phyloP scores from a whole-genome alignment of 1,284 basidiomycete species.

The Paramarasmius palmivorus region DNA sequence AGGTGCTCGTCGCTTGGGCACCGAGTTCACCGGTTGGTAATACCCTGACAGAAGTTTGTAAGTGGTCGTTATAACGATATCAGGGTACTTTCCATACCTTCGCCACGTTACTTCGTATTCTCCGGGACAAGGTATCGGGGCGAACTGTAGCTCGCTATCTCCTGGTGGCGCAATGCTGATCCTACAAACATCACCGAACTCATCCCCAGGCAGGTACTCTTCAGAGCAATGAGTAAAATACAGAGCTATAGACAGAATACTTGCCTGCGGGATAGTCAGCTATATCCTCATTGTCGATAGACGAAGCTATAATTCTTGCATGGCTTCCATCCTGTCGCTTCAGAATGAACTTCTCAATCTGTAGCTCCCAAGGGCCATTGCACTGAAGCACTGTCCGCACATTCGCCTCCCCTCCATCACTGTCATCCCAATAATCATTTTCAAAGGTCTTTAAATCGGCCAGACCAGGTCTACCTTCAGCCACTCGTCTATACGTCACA shows the following conservation, averaged over 20 bases:
- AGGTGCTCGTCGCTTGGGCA: conserved; percentile 44
- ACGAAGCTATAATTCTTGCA: conserved; percentile 48
- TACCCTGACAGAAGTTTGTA: conserved; percentile 33
- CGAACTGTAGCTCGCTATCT: conserved; percentile 34
- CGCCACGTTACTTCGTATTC: conserved; percentile 66
- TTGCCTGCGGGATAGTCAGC: conserved; percentile 42
- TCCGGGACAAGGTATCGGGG: conserved; percentile 49
- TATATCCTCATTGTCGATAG: conserved; percentile 27
- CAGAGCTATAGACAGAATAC: conserved; percentile 12
- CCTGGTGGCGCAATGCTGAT: conserved; percentile 48
- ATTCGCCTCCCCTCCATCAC: conserved; percentile 53
- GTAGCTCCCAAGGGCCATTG: conserved; percentile 51
- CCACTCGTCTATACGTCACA: conserved; percentile 47
- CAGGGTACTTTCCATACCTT: conserved; percentile 44
- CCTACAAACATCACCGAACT: conserved; percentile 56
- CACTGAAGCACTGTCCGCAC: conserved; percentile 53
- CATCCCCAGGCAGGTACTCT: conserved; percentile 68
- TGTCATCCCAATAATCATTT: conserved; percentile 52
- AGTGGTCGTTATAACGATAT: not conserved
- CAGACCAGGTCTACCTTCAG: conserved; percentile 38
- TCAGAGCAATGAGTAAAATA: not conserved
- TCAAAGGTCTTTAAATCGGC: conserved; percentile 62
- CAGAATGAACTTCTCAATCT: conserved; percentile 50
- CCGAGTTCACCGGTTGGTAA: conserved; percentile 42
- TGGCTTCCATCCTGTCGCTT: conserved; percentile 44